Conservation (phyloP, 108 stramenopile genomes). For the Cylindrotheca fusiformis region DNA sequence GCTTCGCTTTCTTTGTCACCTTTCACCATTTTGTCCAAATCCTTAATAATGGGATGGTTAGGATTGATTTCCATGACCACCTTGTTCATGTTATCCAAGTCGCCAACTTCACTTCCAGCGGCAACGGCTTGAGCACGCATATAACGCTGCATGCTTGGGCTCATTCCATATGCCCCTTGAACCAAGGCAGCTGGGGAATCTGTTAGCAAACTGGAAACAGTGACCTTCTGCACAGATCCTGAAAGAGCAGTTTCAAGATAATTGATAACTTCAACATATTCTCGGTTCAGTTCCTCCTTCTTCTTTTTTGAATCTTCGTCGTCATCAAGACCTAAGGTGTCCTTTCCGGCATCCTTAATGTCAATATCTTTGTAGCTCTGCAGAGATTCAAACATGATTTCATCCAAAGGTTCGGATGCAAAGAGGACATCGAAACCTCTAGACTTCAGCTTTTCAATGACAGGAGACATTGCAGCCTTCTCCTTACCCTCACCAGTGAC, state of each 20-base stretch:
- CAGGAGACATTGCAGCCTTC: slow-evolving; percentile 82
- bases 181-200: slow-evolving; percentile 92
- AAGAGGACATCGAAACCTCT: slow-evolving; percentile 92
- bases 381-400: slow-evolving; percentile 92
- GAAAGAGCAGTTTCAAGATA: slow-evolving; percentile 79
- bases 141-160: slow-evolving; percentile 98
- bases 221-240: slow-evolving; percentile 88
- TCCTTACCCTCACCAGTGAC: slow-evolving; percentile 91
- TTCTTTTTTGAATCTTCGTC: slow-evolving; percentile 91
- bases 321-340: slow-evolving; percentile 80
- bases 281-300: slow-evolving; percentile 69
- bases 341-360: slow-evolving; percentile 91
- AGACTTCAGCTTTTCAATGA: slow-evolving; percentile 84
- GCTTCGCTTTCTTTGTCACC: slow-evolving; percentile 55
- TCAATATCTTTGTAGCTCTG: slow-evolving; percentile 79
- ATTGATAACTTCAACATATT: slow-evolving; percentile 68
- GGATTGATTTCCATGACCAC: slow-evolving; percentile 96
- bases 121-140: slow-evolving; percentile 94
- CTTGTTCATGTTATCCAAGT: slow-evolving; percentile 73
- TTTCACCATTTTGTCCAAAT: slow-evolving; percentile 64
- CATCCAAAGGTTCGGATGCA: slow-evolving; percentile 95
- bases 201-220: slow-evolving; percentile 78
- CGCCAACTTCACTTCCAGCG: slow-evolving; percentile 66
- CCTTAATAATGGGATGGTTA: slow-evolving; percentile 86
- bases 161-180: slow-evolving; percentile 96